phyloP scores from a whole-genome alignment of 176 grass and related monocot genomes.

The Dendrocalamus sinicus region DNA sequence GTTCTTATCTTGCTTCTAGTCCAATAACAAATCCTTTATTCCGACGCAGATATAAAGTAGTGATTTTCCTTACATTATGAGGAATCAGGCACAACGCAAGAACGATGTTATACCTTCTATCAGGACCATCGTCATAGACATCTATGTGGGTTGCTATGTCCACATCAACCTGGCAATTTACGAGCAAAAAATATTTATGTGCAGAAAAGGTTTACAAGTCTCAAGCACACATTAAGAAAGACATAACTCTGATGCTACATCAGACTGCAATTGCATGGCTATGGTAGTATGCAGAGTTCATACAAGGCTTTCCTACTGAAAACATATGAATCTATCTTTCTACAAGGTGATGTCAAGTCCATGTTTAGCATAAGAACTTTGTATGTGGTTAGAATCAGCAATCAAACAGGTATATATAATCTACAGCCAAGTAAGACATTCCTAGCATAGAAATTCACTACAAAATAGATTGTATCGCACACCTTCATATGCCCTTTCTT shows the following conservation, averaged over 20 bases:
- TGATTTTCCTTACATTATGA: constrained; percentile 18
- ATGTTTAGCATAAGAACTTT: constrained; percentile 23
- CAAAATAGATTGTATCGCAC: background rate
- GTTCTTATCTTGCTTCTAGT: constrained; percentile 24
- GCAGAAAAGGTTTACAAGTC: background rate
- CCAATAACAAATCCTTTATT: constrained; percentile 15
- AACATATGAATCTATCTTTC: constrained; percentile 28
- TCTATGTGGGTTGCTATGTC: constrained; percentile 97
- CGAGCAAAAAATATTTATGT: constrained; percentile 36
- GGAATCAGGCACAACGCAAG: constrained; percentile 28
- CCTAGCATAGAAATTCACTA: background rate
- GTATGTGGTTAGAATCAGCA: background rate
- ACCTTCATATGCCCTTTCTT: constrained; percentile 7
- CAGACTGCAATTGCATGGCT: constrained; percentile 10
- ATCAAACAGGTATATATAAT: background rate
- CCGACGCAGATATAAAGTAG: background rate
- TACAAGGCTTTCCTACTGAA: constrained; percentile 6
- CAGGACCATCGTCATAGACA: constrained; percentile 82
- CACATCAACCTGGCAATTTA: constrained; percentile 75
- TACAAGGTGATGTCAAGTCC: background rate
- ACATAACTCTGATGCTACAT: constrained; percentile 8
- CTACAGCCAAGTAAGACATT: constrained; percentile 1
- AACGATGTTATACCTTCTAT: constrained; percentile 65
- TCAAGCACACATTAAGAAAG: background rate
- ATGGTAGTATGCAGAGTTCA: constrained; percentile 13